These are phyloP conservation scores for Paecilomyces sp. DNA, from an alignment of 2,329 filamentous ascomycete species.

Conservation along the genomic window DNA sequence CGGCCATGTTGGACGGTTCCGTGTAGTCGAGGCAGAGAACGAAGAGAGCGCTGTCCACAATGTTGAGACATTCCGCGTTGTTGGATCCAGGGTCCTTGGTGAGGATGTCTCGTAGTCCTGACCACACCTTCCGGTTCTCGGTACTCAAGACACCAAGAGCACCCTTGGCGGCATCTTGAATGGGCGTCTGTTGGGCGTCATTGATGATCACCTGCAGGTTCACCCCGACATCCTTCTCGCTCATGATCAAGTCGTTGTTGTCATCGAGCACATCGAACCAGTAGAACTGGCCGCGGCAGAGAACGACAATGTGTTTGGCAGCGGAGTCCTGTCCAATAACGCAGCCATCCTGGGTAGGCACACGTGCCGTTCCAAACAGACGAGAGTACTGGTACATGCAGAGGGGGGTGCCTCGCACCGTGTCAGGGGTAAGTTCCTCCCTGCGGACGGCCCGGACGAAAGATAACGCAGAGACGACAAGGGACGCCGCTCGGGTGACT, in stretches of 20 bases:
- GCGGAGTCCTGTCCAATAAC: constrained; percentile 90
- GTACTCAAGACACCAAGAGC: constrained; percentile 90
- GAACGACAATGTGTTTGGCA: constrained; percentile 87
- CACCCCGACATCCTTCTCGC: constrained; percentile 82
- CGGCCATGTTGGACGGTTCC: constrained; percentile 70
- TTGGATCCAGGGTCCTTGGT: constrained; percentile 82
- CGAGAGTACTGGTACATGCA: constrained; percentile 99
- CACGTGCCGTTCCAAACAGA: constrained; percentile 87
- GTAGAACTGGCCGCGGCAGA: constrained; percentile 94
- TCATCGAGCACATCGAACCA: constrained; percentile 98
- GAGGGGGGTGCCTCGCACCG: constrained; percentile 70
- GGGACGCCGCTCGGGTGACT: constrained; percentile 84
- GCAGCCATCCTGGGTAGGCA: constrained; percentile 90
- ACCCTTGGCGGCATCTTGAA: constrained; percentile 91
- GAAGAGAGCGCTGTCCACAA: constrained; percentile 91
- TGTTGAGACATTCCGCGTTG: constrained; percentile 91
- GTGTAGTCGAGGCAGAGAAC: constrained; percentile 89
- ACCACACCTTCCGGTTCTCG: constrained; percentile 95
- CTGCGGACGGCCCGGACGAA: constrained; percentile 89
- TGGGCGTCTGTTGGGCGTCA: constrained; percentile 80
- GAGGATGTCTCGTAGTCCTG: constrained; percentile 77
- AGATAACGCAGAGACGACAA: constrained; percentile 81
- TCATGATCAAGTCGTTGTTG: constrained; percentile 94
- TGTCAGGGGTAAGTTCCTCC: constrained; percentile 88
- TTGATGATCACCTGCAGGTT: constrained; percentile 90